Conservation (phyloP, 352 stramenopile genomes). For the Pythium aphanidermatum region DNA sequence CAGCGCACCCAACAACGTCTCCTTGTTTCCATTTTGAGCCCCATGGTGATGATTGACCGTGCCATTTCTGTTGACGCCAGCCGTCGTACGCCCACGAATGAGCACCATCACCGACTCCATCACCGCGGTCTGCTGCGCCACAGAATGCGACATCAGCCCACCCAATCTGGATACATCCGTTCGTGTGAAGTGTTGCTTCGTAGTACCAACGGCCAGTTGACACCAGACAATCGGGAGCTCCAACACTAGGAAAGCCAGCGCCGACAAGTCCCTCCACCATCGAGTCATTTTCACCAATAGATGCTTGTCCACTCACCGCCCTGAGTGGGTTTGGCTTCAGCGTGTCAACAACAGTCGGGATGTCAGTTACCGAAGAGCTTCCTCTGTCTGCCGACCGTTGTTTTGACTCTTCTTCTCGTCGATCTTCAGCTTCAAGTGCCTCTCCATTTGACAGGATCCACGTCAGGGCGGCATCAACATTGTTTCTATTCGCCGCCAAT, state of each 20-base stretch:
- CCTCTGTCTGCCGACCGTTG: conserved; percentile 9
- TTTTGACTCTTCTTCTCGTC: conserved; percentile 73
- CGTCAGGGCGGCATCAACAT: conserved; percentile 88
- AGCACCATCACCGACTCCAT: conserved; percentile 89
- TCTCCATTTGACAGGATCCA: conserved; percentile 92
- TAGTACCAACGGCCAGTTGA: conserved; percentile 86
- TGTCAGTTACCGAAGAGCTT: not conserved
- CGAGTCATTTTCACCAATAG: conserved; percentile 75
- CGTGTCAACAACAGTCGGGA: not conserved
- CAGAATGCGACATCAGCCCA: conserved; percentile 90
- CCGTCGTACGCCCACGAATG: conserved; percentile 94
- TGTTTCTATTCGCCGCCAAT: conserved; percentile 82
- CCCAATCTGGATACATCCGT: conserved; percentile 92
- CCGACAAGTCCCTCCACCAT: conserved; percentile 84
- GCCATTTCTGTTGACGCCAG: conserved; percentile 90
- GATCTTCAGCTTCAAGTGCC: conserved; percentile 83
- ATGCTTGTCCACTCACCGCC: conserved; percentile 80
- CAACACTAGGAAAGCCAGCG: conserved; percentile 81
- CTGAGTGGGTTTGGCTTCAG: conserved; percentile 75
- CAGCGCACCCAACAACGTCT: conserved; percentile 87
- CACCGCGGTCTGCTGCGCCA: conserved; percentile 77
- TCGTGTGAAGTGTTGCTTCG: conserved; percentile 90
- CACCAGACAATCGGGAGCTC: conserved; percentile 73
- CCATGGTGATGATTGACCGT: conserved; percentile 81
- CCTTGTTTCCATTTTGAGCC: conserved; percentile 89